phyloP scores from a whole-genome alignment of 1,139 yeast genomes.

The Hyphopichia pseudoburtonii region DNA sequence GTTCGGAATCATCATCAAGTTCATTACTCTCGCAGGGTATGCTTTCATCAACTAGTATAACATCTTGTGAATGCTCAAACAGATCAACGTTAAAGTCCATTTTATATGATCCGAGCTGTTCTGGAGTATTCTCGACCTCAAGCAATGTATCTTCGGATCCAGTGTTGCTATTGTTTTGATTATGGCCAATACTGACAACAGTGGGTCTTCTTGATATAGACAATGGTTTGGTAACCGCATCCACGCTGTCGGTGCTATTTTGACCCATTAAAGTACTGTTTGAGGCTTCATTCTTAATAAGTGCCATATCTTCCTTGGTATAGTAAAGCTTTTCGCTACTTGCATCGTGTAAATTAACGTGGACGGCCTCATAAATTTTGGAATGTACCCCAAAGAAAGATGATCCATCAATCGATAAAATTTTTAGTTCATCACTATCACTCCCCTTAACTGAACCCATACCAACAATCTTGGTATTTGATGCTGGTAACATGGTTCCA shows the following conservation, averaged over 20 bases:
- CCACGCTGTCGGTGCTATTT: constrained; percentile 12
- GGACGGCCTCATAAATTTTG: constrained; percentile 36
- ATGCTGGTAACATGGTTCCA: constrained; percentile 61
- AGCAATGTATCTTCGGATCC: constrained; percentile 2
- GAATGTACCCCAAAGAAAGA: constrained; percentile 58
- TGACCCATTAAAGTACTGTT: constrained; percentile 30
- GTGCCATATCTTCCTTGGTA: constrained; percentile 31
- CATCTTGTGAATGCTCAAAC: neutral
- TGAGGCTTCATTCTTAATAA: constrained; percentile 22
- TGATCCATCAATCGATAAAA: constrained; percentile 54
- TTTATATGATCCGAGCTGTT: neutral
- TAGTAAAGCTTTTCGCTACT: constrained; percentile 29
- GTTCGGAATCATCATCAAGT: constrained; percentile 2
- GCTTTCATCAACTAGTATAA: neutral
- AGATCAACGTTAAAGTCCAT: neutral
- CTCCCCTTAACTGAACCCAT: constrained; percentile 36
- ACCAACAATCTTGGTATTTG: constrained; percentile 49
- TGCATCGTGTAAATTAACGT: constrained; percentile 18
- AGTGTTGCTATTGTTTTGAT: neutral
- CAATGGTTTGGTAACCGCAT: constrained; percentile 24
- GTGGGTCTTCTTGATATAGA: constrained; percentile 20
- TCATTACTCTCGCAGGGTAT: constrained; percentile 2
- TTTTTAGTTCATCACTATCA: constrained; percentile 31
- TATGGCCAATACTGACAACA: neutral
- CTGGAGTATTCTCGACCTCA: neutral